Evolutionary conservation across 1,139 yeast genomes (phyloP), one percentile per base, ranked within the genome.

Genomic region (Geotrichum australiense): DNA sequence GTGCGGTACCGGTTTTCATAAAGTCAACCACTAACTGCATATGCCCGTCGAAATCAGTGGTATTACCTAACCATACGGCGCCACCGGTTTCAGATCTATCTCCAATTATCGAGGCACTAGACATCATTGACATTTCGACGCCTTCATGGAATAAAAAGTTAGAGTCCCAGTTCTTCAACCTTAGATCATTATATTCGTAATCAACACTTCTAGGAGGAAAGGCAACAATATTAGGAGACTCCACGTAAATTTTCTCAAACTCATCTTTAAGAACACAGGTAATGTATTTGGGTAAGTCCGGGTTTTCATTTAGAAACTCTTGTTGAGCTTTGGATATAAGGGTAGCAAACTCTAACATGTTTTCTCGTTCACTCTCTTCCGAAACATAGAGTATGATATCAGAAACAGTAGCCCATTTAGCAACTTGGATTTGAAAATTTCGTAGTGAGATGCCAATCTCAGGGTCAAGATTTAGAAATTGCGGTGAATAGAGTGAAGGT

Each of bases 31-130:
- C 42, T 22, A 47, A 36, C 26, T 56, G 58, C 14, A 51, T 47
- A 45, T 52, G 57, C 15, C 56, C 52, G 25, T 58, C 63, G 42
- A 65, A 72, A 54, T 80, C 84, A 1, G 74, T 69, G 1, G 76
- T 66, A 55, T 87, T 89, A 1, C 97, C 97, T 37, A 80, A 69
- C 89, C 89, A 89, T 3, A 87, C 74, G 35, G 74, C 69, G 15
- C 51, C 47, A 10, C 50, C 45, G 15, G 43, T 39, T 12, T 48
- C 53, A 3, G 38, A 15, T 6, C 39, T 35, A 1, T 65, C 61
- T 12, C 65, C 61, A 2, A 83, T 64, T 14, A 67, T 69, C 0
- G 93, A 74, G 0, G 95, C 94, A 2, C 85, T 69, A 0, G 96
- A 80, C 91, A 89, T 83, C 56, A 76, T 75, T 2, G 86, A 69